phyloP scores from a whole-genome alignment of 2,329 filamentous ascomycete genomes.

The Teratosphaeria gauchensis region DNA sequence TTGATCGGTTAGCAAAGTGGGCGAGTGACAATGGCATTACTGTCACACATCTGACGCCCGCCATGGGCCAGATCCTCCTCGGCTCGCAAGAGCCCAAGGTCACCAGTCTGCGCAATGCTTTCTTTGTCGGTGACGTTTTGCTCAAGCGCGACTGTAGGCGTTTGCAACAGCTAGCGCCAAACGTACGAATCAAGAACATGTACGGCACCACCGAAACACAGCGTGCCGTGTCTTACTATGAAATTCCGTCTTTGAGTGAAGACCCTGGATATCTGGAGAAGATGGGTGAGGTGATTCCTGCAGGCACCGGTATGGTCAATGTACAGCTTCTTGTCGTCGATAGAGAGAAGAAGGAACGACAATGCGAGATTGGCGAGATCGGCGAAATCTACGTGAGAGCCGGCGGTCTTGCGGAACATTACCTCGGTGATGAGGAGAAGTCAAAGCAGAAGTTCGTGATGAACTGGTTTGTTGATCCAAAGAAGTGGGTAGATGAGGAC shows the following conservation, averaged over 20 bases:
- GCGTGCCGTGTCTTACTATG: slow-evolving; percentile 71
- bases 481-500: slow-evolving; percentile 58
- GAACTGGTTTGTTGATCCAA: slow-evolving; percentile 77
- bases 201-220: slow-evolving; percentile 84
- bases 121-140: slow-evolving; percentile 87
- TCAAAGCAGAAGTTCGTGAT: slow-evolving; percentile 68
- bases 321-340: slow-evolving; percentile 82
- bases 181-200: slow-evolving; percentile 71
- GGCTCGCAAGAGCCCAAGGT: slow-evolving; percentile 63
- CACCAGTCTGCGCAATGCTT: slow-evolving; percentile 57
- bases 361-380: slow-evolving; percentile 71
- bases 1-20: slow-evolving; percentile 84
- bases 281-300: slow-evolving; percentile 69
- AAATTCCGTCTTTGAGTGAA: slow-evolving; percentile 57
- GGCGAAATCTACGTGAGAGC: slow-evolving; percentile 80
- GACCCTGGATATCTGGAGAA: slow-evolving; percentile 55
- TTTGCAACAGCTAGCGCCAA: slow-evolving; percentile 66
- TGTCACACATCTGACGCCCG: slow-evolving; percentile 83
- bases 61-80: slow-evolving; percentile 93
- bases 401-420: slow-evolving; percentile 74
- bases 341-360: slow-evolving; percentile 52
- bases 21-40: slow-evolving; percentile 65
- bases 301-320: slow-evolving; percentile 75
- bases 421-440: slow-evolving; percentile 53
- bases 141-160: slow-evolving; percentile 72